Conservation (phyloP, 768 basidiomycete species). For the Naganishia vaughanmartiniae region DNA sequence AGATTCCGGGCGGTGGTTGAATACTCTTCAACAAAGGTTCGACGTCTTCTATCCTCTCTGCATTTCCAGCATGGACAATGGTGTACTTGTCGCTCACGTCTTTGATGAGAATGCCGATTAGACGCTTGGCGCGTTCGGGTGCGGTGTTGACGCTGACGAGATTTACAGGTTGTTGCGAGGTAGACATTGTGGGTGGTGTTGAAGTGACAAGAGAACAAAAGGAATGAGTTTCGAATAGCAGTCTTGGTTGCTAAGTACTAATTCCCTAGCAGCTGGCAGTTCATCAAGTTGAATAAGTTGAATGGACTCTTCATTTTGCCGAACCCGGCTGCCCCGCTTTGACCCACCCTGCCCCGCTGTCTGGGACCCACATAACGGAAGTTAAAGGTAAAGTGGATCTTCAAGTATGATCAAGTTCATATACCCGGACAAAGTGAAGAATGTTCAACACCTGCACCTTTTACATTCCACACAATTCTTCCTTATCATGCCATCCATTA, state of each 20-base stretch:
- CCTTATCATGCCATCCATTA: conserved; percentile 5
- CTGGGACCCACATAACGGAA: not conserved
- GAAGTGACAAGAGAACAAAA: not conserved
- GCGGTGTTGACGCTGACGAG: conserved; percentile 48
- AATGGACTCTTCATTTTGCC: too few relatives aligned
- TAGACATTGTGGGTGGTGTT: conserved; percentile 1
- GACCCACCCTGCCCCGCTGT: not conserved
- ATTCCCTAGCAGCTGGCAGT: too few relatives aligned
- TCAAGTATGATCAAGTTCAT: not conserved
- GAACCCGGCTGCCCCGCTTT: conserved; percentile 4
- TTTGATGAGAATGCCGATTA: conserved; percentile 45
- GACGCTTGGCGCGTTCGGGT: conserved; percentile 46
- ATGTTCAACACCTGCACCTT: not conserved
- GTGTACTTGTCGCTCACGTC: conserved; percentile 43
- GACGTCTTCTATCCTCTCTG: conserved; percentile 43
- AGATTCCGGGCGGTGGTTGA: conserved; percentile 40
- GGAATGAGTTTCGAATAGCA: not conserved
- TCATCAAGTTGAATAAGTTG: too few relatives aligned
- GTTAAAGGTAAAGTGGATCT: not conserved
- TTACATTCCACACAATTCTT: not conserved
- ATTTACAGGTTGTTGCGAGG: conserved; percentile 33
- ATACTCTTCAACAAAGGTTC: conserved; percentile 40
- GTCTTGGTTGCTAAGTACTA: not conserved
- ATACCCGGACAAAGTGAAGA: not conserved
- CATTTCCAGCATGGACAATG: conserved; percentile 46